phyloP scores from a whole-genome alignment of 1,139 yeast species.

The Geotrichum siamense region DNA sequence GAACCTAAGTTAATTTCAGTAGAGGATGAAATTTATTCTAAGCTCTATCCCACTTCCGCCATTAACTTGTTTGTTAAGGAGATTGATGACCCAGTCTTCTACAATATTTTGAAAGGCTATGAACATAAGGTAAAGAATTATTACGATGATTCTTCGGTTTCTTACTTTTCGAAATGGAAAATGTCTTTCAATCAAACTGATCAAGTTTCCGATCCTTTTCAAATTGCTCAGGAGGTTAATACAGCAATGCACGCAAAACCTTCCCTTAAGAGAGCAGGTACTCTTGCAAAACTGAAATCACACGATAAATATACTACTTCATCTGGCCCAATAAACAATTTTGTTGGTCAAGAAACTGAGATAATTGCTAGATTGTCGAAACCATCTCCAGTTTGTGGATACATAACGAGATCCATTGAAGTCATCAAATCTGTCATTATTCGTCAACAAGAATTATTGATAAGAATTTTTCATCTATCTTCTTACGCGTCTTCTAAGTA shows the following conservation, averaged over 20 bases:
- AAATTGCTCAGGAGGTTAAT: neutral
- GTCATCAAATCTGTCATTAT: conserved; percentile 40
- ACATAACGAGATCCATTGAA: conserved; percentile 28
- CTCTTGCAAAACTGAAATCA: conserved; percentile 27
- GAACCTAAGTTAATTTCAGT: conserved; percentile 22
- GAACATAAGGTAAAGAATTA: conserved; percentile 25
- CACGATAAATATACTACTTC: conserved; percentile 10
- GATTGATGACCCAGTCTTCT: conserved; percentile 38
- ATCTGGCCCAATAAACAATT: conserved; percentile 2
- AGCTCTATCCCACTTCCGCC: conserved; percentile 50
- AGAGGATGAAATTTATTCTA: conserved; percentile 21
- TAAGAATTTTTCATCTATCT: conserved; percentile 59
- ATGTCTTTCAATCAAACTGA: conserved; percentile 10
- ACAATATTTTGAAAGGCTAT: conserved; percentile 35
- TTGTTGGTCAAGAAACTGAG: conserved; percentile 1
- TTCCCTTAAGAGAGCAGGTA: conserved; percentile 30
- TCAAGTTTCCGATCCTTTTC: conserved; percentile 4
- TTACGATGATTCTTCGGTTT: conserved; percentile 28
- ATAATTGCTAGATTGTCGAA: conserved; percentile 13
- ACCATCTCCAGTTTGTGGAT: conserved; percentile 13
- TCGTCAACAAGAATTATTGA: conserved; percentile 59
- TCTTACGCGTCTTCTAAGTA: conserved; percentile 44
- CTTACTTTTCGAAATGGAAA: conserved; percentile 32
- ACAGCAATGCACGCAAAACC: conserved; percentile 20
- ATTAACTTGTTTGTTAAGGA: conserved; percentile 60